phyloP scores from a whole-genome alignment of 1,284 basidiomycete genomes.

The Microbotryum silenes-acaulis region DNA sequence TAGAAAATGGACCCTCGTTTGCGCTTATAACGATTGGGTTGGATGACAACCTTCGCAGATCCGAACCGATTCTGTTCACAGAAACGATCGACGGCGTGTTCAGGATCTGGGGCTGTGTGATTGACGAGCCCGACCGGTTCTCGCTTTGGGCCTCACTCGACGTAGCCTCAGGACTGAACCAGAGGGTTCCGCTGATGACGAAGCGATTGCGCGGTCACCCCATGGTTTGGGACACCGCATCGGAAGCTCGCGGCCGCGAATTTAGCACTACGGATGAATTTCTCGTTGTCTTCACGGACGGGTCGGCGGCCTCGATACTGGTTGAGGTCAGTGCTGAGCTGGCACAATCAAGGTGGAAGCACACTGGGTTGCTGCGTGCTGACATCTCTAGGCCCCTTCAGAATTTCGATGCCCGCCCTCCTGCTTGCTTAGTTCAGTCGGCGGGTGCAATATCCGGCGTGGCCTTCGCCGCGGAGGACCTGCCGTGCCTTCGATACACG shows the following conservation, averaged over 20 bases:
- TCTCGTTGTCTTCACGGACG: conserved; percentile 50
- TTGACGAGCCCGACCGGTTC: conserved; percentile 74
- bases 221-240: conserved; percentile 46
- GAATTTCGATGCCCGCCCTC: conserved; percentile 85
- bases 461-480: neutral
- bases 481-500: too few relatives aligned
- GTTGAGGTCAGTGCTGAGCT: conserved; percentile 66
- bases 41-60: conserved; percentile 64
- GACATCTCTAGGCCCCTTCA: conserved; percentile 27
- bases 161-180: conserved; percentile 46
- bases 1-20: conserved; percentile 45
- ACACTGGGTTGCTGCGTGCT: neutral
- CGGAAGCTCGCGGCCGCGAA: conserved; percentile 35
- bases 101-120: conserved; percentile 74
- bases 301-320: conserved; percentile 49
- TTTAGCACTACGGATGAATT: conserved; percentile 38
- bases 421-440: conserved; percentile 56
- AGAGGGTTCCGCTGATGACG: conserved; percentile 37
- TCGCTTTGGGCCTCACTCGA: conserved; percentile 73
- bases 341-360: conserved; percentile 9
- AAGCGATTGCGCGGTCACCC: conserved; percentile 53
- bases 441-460: conserved; percentile 1
- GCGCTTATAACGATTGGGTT: conserved; percentile 58
- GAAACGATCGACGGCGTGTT: conserved; percentile 64
- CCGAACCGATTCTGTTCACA: conserved; percentile 67